Conservation (phyloP, 352 stramenopile genomes). For the Thalassiosira livingstoniorum region DNA sequence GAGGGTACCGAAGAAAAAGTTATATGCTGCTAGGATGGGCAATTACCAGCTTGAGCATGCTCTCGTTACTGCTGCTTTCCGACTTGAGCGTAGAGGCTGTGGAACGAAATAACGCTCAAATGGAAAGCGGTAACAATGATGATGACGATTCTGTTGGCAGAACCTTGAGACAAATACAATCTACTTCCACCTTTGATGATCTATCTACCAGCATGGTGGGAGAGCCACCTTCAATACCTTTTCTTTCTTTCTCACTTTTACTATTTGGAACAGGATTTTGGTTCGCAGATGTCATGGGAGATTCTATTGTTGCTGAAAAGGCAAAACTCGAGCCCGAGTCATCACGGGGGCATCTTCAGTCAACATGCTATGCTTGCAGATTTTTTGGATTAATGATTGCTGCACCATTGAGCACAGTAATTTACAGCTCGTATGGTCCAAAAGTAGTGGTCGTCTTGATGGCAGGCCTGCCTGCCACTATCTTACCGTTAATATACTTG, state of each 20-base stretch:
- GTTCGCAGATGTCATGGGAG: constrained; percentile 84
- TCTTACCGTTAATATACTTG: constrained; percentile 72
- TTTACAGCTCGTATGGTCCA: constrained; percentile 74
- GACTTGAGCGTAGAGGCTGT: constrained; percentile 63
- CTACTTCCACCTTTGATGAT: not conserved
- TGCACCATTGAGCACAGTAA: constrained; percentile 66
- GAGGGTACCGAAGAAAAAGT: constrained; percentile 75
- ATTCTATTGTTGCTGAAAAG: constrained; percentile 84
- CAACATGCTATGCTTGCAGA: constrained; percentile 79
- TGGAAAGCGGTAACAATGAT: constrained; percentile 12
- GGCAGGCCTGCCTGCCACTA: constrained; percentile 67
- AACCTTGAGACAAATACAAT: constrained; percentile 44
- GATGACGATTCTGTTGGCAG: constrained; percentile 14
- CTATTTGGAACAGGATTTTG: constrained; percentile 80
- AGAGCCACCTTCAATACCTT: constrained; percentile 69
- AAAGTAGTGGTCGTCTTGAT: constrained; percentile 72
- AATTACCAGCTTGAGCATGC: constrained; percentile 64
- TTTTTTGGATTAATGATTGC: constrained; percentile 85
- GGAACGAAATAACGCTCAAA: constrained; percentile 12
- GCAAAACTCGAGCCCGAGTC: constrained; percentile 79
- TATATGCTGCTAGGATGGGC: constrained; percentile 83
- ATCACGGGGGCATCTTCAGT: constrained; percentile 72
- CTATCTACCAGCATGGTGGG: not conserved
- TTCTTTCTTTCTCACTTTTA: constrained; percentile 65
- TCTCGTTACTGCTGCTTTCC: constrained; percentile 58